Evolutionary conservation across 345 rosid species (phyloP).

Genomic region (Durio zibethinus): DNA sequence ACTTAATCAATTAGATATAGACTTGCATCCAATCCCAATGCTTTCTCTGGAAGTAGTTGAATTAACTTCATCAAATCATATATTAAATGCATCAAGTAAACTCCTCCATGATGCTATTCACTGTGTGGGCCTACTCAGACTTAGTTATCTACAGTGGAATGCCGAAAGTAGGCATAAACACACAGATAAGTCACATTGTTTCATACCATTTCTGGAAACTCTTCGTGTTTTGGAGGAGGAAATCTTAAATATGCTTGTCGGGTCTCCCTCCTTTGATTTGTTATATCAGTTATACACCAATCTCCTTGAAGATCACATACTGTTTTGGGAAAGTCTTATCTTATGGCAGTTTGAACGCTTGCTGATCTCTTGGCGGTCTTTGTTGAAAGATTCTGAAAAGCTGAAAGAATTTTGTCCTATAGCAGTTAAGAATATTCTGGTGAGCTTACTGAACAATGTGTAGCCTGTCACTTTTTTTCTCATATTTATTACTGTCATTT

Average conservation of each 20-base stretch:
- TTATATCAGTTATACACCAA: constrained; percentile 44
- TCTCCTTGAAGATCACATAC: constrained; percentile 64
- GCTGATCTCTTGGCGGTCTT: constrained; percentile 57
- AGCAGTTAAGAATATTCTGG: constrained; percentile 51
- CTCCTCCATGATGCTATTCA: constrained; percentile 52
- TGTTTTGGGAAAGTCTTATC: constrained; percentile 59
- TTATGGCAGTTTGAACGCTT: constrained; percentile 44
- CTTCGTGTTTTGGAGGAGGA: constrained; percentile 55
- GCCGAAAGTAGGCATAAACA: constrained; percentile 45
- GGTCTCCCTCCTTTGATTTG: constrained; percentile 45
- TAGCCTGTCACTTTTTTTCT: not conserved
- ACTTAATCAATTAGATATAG: constrained; percentile 31
- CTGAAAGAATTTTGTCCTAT: constrained; percentile 45
- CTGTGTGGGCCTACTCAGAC: constrained; percentile 57
- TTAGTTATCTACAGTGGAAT: constrained; percentile 67
- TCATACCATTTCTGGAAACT: constrained; percentile 51
- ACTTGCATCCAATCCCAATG: constrained; percentile 49
- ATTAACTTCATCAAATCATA: constrained; percentile 34
- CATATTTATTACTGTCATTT: not conserved
- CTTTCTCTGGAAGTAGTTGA: constrained; percentile 63
- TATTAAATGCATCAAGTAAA: constrained; percentile 23
- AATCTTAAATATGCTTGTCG: constrained; percentile 48
- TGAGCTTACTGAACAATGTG: constrained; percentile 31
- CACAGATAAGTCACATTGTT: constrained; percentile 30
- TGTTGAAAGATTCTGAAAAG: constrained; percentile 59